Percentiles rank a stretch among this genome's conserved stretches.
Conservation (phyloP, 2,329 filamentous ascomycete species). For the Xylariaceae sp. region DNA sequence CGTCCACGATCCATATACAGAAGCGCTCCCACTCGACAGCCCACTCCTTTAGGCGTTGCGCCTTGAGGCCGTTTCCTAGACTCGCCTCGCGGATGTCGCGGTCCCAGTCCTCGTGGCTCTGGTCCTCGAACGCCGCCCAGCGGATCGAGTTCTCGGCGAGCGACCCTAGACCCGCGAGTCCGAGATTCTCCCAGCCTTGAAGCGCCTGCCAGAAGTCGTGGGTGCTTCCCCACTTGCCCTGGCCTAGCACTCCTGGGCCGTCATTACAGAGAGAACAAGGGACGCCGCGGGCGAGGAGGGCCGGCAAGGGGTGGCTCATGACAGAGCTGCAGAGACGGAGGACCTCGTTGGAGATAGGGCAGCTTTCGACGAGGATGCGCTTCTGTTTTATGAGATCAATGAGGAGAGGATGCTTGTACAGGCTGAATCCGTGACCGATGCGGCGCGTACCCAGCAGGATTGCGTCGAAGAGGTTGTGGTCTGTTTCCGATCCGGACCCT, state of each 20-base stretch:
- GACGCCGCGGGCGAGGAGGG: conserved; percentile 79
- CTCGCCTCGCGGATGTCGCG: conserved; percentile 70
- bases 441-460: conserved; percentile 80
- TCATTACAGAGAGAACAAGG: conserved; percentile 83
- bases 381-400: conserved; percentile 86
- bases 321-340: conserved; percentile 73
- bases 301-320: conserved; percentile 74
- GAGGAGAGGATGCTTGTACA: conserved; percentile 88
- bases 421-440: conserved; percentile 83
- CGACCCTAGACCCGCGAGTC: conserved; percentile 77
- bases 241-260: conserved; percentile 82
- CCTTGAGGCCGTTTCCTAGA: conserved; percentile 66
- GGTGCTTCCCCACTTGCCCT: conserved; percentile 75
- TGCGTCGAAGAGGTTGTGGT: conserved; percentile 82
- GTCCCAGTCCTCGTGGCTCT: conserved; percentile 65
- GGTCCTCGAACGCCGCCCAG: conserved; percentile 86
- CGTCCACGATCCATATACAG: conserved; percentile 81
- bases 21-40: conserved; percentile 80
- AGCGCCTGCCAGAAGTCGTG: conserved; percentile 94
- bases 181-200: conserved; percentile 88
- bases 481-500: conserved; percentile 70
- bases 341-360: conserved; percentile 87
- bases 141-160: conserved; percentile 89
- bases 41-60: conserved; percentile 72
- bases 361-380: conserved; percentile 82